Evolutionary conservation across 371 early-diverging fungal genomes (phyloP).

Genomic region (Haplosporangium sp.): DNA sequence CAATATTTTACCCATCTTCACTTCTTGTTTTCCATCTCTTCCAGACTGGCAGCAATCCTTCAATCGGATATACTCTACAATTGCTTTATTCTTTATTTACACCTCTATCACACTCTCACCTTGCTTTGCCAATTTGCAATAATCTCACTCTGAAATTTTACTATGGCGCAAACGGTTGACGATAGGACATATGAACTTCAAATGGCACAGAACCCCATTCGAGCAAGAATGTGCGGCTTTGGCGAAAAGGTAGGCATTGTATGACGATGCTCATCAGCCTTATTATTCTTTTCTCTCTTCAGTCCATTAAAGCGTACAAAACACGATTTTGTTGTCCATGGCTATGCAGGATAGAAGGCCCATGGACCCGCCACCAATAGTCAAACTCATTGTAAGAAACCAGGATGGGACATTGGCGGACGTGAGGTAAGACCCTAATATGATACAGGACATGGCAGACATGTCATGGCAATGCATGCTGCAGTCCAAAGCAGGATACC

Average conservation of each 20-base stretch:
- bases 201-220: constrained; percentile 78
- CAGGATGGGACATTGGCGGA: constrained; percentile 50
- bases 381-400: constrained; percentile 54
- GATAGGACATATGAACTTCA: constrained; percentile 56
- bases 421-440: constrained; percentile 61
- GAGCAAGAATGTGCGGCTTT: constrained; percentile 89
- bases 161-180: not conserved
- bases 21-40: too few relatives aligned
- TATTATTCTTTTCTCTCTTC: not conserved
- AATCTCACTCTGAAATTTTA: not conserved
- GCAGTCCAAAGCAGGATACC: too few relatives aligned
- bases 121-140: not conserved
- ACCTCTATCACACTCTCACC: not conserved
- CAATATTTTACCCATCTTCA: too few relatives aligned
- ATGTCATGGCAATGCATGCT: not conserved
- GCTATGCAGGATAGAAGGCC: constrained; percentile 64
- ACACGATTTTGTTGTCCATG: not conserved
- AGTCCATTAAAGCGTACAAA: too few relatives aligned
- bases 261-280: not conserved
- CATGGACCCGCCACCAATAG: constrained; percentile 68
- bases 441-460: not conserved
- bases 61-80: too few relatives aligned
- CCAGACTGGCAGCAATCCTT: too few relatives aligned
- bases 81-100: not conserved
- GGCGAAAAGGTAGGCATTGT: constrained; percentile 65